Evolutionary conservation across 2,329 filamentous ascomycete genomes (phyloP), one percentile per base, ranked within the genome.

Genomic region (Beauveria sp.): DNA sequence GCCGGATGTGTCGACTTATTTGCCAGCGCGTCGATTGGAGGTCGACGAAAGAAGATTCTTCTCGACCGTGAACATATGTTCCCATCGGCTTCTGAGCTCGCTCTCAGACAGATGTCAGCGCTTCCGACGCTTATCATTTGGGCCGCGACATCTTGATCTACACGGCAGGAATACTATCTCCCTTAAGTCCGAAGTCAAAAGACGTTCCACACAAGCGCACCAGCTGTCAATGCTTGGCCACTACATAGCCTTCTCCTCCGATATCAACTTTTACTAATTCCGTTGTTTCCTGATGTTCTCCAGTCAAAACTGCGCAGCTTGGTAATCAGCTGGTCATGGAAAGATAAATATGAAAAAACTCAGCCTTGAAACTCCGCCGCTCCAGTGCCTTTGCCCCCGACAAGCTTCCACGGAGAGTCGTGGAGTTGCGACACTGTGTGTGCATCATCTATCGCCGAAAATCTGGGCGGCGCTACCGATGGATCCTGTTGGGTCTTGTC

Each of bases 361-460:
- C 30, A 16, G 9, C 24, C 43, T 26, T 47, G 8, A 24, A 50
- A 28, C 22, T 57, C 44, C 44, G 55, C 26, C 2, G 30, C 14
- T 37, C 28, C 43, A 44, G 14, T 34, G 14, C 37, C 8, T 26
- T 30, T 5, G 3, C 20, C 44, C 34, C 28, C 44, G n/a, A 5
- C 44, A 40, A 40, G 16, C 12, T 14, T 22, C 5, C 16, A 50
- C 26, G 30, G 34, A 37, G 34, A 30, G 12, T 20, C 34, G 47
- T 46, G 57, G 48, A 53, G 63, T 59, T 52, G 5, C 14, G 14
- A 30, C 28, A 40, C 30, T 18, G n/a, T 40, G 30, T 34, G 5
- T 37, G 44, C 28, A 57, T 40, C 43, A 43, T 64, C 59, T 63
- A 41, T 55, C 66, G 22, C 65, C 65, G 22, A 47, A 66, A 60